Evolutionary conservation across 805 yeast species (phyloP).

Genomic region (Pichia californica): DNA sequence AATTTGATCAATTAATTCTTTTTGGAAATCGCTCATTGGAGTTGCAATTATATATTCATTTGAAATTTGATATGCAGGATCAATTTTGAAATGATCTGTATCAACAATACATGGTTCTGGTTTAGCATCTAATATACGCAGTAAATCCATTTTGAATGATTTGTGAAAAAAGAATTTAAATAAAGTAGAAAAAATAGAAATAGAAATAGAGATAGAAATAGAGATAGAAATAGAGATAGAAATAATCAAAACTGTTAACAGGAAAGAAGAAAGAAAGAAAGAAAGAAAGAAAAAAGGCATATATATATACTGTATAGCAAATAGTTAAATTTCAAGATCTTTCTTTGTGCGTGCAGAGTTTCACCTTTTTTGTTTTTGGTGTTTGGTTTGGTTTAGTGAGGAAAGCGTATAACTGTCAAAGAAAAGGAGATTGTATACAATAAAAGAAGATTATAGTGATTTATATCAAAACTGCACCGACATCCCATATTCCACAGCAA

Average conservation of each 20-base stretch:
- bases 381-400: too few relatives aligned
- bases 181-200: neutral
- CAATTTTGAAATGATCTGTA: conserved; percentile 37
- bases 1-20: conserved; percentile 84
- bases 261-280: neutral
- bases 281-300: too few relatives aligned
- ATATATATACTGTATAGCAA: too few relatives aligned
- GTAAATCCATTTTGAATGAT: conserved; percentile 58
- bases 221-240: neutral
- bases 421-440: too few relatives aligned
- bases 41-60: conserved; percentile 75
- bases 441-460: too few relatives aligned
- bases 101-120: conserved; percentile 79
- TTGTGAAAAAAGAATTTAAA: neutral
- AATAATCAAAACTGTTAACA: neutral
- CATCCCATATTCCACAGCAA: too few relatives aligned
- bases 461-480: too few relatives aligned
- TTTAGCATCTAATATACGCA: conserved; percentile 70
- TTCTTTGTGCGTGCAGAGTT: too few relatives aligned
- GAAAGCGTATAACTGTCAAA: too few relatives aligned
- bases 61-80: conserved; percentile 30
- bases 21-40: conserved; percentile 81
- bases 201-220: neutral
- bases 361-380: too few relatives aligned
- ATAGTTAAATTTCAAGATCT: too few relatives aligned